Base-by-base conservation (phyloP, 2,329 filamentous ascomycete genomes). In the Podosphaera aphanis region DNA sequence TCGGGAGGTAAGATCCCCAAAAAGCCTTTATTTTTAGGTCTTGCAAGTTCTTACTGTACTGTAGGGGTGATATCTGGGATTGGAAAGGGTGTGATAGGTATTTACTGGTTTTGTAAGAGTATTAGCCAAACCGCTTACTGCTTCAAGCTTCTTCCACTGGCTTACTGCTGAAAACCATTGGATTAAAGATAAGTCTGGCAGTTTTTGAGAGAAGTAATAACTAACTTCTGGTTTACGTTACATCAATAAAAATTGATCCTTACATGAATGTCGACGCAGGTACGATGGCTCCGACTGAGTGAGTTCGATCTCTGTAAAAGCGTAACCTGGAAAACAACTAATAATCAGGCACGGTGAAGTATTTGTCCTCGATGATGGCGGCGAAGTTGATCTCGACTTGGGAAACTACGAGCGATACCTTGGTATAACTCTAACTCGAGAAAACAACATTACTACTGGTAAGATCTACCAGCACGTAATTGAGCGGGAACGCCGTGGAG, bases 381-480 rank as follows among this genome's bases (percentile, higher is more conserved):
- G 81, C 53, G 81, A 83, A 62, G 73, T 77, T 51, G 78, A 83
- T 57, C 70, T 83, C 48, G 79, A 83, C 59, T 67, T 83, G 29
- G 79, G 79, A 52, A 83, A 83, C 62, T 83, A 82, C 63, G 79
- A 83, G 60, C 71, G 79, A 38, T 93, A 93, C 37, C 76, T 93
- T 46, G 78, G 79, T 57, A 78, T 88, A 52, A 82, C 78, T 46
- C 70, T 95, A 49, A 83, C 76, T 7, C 70, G 78, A 50, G 85
- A 44, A 55, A 84, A 88, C 67, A 95, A 95, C 63, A 93, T 98
- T 63, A 98, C 90, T 2, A 93, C 88, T 5, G 90, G 90, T 59
- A 94, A 95, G 67, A 84, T 95, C 54, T 95, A 94, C 64, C 71
- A 83, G 58, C 75, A 81, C 56, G 86, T 94, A 46, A 85, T 93